A percentile compares a stretch with the other conserved stretches of the same genome.
These are phyloP conservation scores for Cryoendolithus antarcticus DNA, from an alignment of 2,329 filamentous ascomycete genomes.

Conservation along the genomic window DNA sequence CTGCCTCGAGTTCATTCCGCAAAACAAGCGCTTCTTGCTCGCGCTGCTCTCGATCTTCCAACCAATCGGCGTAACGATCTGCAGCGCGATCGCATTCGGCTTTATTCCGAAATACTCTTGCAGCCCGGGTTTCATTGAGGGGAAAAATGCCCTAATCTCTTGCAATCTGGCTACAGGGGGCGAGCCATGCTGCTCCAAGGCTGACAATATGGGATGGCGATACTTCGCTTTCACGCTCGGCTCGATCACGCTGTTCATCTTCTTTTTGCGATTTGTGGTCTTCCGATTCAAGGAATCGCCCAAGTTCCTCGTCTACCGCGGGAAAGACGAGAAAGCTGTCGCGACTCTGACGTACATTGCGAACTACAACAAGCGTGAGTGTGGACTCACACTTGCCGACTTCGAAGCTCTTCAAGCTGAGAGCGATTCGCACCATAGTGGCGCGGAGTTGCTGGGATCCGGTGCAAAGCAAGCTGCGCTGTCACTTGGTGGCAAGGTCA, in stretches of 20 bases:
- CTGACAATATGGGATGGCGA: conserved; percentile 34
- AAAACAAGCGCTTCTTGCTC: conserved; percentile 39
- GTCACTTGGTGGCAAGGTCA: conserved; percentile 23
- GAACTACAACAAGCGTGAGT: conserved; percentile 27
- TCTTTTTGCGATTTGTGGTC: conserved; percentile 41
- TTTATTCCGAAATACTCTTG: conserved; percentile 42
- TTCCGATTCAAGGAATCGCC: conserved; percentile 47
- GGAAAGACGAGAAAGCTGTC: conserved; percentile 41
- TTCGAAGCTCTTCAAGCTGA: conserved; percentile 25
- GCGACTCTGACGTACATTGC: conserved; percentile 32
- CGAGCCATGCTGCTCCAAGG: conserved; percentile 24
- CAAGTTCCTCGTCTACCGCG: conserved; percentile 45
- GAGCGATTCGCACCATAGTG: conserved; percentile 14
- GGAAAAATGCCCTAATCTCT: conserved; percentile 31
- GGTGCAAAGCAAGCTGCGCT: conserved; percentile 18
- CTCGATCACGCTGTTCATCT: conserved; percentile 30
- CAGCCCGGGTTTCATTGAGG: conserved; percentile 34
- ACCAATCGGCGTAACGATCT: conserved; percentile 42
- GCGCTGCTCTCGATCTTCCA: conserved; percentile 44
- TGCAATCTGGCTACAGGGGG: conserved; percentile 26
- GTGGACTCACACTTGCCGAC: conserved; percentile 23
- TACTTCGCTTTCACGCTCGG: conserved; percentile 32
- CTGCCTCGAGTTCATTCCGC: conserved; percentile 43
- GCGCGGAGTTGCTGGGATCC: conserved; percentile 20
- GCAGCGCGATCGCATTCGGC: conserved; percentile 39